Base-by-base conservation (phyloP, 2,329 filamentous ascomycete genomes). In the Penicillium sp. region DNA sequence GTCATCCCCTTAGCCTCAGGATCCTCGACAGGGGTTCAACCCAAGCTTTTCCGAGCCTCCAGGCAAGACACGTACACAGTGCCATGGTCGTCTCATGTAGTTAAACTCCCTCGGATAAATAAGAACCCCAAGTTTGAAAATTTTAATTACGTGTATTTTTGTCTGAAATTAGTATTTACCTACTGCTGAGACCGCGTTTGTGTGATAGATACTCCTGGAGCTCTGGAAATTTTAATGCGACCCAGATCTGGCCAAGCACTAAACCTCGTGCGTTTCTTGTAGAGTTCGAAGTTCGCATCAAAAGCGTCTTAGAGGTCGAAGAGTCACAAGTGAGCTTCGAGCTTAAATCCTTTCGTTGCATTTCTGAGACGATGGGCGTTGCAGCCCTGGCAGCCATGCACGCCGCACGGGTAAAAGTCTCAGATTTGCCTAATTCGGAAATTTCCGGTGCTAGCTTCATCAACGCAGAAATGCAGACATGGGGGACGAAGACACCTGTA, bases 341-440 rank as follows among this genome's bases (percentile, higher is more conserved):
- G 30, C 14, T n/a, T 16, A 14, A 42, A 42, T 55, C 3, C 24
- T 24, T n/a, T 21, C 18, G 12, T 28, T 21, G 33, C 21, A 23
- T 5, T 33, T 48, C 33, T 43, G 52, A 55, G 46, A 55, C 52
- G 33, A n/a, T 24, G 21, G 16, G 20, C 33, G 52, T 55, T 46
- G 24, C 52, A 48, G 52, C 5, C 8, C 28, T 21, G n/a, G 23
- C 40, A 42, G 40, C 40, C 40, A 6, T 8, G n/a, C 20, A 43
- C 20, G 40, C 18, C 3, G 7, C 5, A n/a, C n/a, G 18, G 4
- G 18, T 43, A 42, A 47, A 28, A n/a, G n/a, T n/a, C n/a, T n/a
- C n/a, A n/a, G n/a, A 26, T 1, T 35, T 47, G 28, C 42, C 51
- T 20, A 47, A 9, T 47, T 26, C 18, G 51, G 51, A 18, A 26